A percentile compares a stretch with the other conserved stretches of the same genome.
Conservation (phyloP, 1,139 yeast species). For the Scheffersomyces segobiensis region DNA sequence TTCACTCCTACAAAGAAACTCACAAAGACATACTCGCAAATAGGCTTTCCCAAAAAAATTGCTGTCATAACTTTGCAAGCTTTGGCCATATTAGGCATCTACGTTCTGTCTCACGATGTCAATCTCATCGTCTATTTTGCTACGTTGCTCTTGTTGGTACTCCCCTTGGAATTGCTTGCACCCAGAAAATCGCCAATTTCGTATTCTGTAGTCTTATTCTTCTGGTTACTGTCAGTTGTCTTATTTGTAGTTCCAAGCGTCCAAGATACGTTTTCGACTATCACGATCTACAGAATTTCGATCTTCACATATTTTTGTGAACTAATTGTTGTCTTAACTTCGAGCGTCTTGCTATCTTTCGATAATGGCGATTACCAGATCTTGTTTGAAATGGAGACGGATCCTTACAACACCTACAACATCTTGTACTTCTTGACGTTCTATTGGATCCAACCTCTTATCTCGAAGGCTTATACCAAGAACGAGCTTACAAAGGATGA, state of each 20-base stretch:
- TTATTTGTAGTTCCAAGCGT: constrained; percentile 8
- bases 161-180: constrained; percentile 11
- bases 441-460: constrained; percentile 26
- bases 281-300: constrained; percentile 11
- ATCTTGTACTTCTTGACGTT: constrained; percentile 23
- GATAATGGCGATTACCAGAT: constrained; percentile 19
- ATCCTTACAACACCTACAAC: constrained; percentile 14
- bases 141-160: not conserved
- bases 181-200: constrained; percentile 7
- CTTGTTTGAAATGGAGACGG: constrained; percentile 13
- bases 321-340: constrained; percentile 9
- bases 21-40: constrained; percentile 5
- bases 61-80: constrained; percentile 10
- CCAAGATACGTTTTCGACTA: constrained; percentile 18
- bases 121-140: constrained; percentile 1
- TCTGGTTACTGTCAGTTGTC: constrained; percentile 7
- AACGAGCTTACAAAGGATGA: constrained; percentile 22
- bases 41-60: constrained; percentile 11
- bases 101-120: constrained; percentile 3
- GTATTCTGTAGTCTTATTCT: constrained; percentile 12
- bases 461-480: constrained; percentile 20
- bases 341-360: constrained; percentile 11
- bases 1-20: not conserved
- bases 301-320: constrained; percentile 8
- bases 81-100: constrained; percentile 16